Evolutionary conservation across 768 basidiomycete species (phyloP), one percentile per base, ranked within the genome.

Genomic region (Lactarius psammicola): DNA sequence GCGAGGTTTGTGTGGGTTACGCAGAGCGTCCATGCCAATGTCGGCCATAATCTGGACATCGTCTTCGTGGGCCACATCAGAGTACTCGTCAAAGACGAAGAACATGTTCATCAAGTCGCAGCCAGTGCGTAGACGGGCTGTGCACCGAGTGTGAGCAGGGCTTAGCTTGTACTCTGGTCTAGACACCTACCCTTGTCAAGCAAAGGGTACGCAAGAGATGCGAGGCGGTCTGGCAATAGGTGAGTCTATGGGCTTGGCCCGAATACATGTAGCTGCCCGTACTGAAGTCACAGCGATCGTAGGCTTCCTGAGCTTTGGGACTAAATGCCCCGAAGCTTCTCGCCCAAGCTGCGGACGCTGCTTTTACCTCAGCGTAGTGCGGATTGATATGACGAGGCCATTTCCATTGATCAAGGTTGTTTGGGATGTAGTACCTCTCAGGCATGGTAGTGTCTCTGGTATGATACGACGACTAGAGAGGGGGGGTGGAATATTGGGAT

Each of bases 101-200:
- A 73, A 69, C 67, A 68, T 68, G 49, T 73, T 74, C 72, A 74
- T 73, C 26, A 74, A 59, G 68, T 74, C 73, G 31, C 68, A 69
- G n/a, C 68, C 68, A 15, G 68, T 68, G 55, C 68, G 62, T 62
- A 70, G 1, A 31, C 72, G 64, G 34, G 57, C 57, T 72, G 49
- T 36, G 28, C 20, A 10, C 26, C 26, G 13, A 56, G 4, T 26
- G 33, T 66, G 38, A 65, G 64, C 23, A 30, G n/a, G 26, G 26
- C 17, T 4, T 17, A 34, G 31, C 17, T 17, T 30, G n/a, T 34
- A 1, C 20, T 28, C 53, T 56, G 23, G 54, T 40, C 36, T 11
- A 13, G 46, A 46, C 3, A 26, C 68, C n/a, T 36, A 69, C 68
- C 68, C 28, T 64, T 71, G 51, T 66, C 42, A 17, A 59, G 62